A percentile compares a stretch with the other conserved stretches of the same genome.
Evolutionary conservation across 2,329 filamentous ascomycete genomes (phyloP).

Genomic region (Plectosphaerella plurivora): DNA sequence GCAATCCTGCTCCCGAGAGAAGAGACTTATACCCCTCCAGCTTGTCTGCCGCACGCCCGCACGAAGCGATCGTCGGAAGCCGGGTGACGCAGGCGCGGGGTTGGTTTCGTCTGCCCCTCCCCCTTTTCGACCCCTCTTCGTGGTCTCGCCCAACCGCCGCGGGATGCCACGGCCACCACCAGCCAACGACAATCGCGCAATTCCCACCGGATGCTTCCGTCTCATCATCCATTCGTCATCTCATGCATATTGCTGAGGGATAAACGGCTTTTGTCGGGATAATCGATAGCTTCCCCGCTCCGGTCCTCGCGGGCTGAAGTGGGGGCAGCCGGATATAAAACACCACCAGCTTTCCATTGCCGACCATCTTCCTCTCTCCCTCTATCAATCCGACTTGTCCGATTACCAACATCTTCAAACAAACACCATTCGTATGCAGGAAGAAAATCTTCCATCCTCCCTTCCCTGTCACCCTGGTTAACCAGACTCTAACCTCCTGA

Average conservation of each 20-base stretch:
- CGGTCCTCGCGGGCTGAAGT: background rate
- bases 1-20: no score
- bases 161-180: background rate
- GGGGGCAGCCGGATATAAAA: conserved; percentile 2
- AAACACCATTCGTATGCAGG: background rate
- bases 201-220: background rate
- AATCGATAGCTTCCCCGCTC: background rate
- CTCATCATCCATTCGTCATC: background rate
- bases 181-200: background rate
- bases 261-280: background rate
- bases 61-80: no score
- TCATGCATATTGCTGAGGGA: background rate
- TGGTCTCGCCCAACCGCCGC: no score
- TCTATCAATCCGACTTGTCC: background rate
- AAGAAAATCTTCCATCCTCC: background rate
- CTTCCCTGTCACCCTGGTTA: no score
- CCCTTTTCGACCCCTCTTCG: no score
- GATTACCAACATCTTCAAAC: background rate
- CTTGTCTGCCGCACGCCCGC: no score
- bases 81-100: no score
- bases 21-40: no score
- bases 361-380: background rate
- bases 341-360: background rate
- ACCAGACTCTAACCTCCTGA: background rate
- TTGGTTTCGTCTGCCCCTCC: no score